These are phyloP conservation scores for Mucuna pruriens DNA, from an alignment of 306 rosid genomes.

Conservation along the genomic window DNA sequence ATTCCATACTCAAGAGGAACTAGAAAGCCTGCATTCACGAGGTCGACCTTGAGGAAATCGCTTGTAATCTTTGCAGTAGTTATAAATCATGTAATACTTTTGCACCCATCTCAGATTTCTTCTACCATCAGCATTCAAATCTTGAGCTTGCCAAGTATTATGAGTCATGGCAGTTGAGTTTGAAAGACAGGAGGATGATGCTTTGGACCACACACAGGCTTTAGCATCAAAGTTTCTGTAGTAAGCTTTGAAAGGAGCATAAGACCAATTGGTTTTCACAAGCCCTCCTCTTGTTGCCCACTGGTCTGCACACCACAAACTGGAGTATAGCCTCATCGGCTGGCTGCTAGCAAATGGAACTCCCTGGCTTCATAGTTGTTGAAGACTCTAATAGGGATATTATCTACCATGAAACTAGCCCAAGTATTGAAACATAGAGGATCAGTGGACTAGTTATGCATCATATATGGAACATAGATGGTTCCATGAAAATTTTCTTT, in stretches of 20 bases:
- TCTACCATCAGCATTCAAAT: slow-evolving; percentile 16
- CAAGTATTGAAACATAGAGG: background rate
- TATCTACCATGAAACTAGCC: slow-evolving; percentile 46
- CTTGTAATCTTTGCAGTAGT: slow-evolving; percentile 37
- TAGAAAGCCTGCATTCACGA: slow-evolving; percentile 41
- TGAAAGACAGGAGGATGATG: slow-evolving; percentile 26
- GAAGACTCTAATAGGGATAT: slow-evolving; percentile 48
- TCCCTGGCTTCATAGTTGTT: slow-evolving; percentile 43
- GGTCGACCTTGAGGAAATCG: slow-evolving; percentile 39
- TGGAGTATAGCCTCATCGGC: slow-evolving; percentile 48
- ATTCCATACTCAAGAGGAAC: slow-evolving; percentile 3
- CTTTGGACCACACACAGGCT: slow-evolving; percentile 36
- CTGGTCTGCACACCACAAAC: slow-evolving; percentile 46
- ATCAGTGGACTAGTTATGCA: background rate
- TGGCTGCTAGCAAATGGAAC: slow-evolving; percentile 49
- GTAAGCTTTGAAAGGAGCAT: slow-evolving; percentile 49
- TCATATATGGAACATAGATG: background rate
- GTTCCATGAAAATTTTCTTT: background rate
- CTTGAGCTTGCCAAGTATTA: slow-evolving; percentile 1
- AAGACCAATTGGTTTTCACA: slow-evolving; percentile 45
- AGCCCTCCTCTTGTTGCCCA: slow-evolving; percentile 54
- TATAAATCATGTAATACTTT: slow-evolving; percentile 39
- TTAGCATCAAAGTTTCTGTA: slow-evolving; percentile 43
- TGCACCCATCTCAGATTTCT: slow-evolving; percentile 35
- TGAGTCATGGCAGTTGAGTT: background rate